Conservation (phyloP, 208 protist genomes). For the Leishmania braziliensis region DNA sequence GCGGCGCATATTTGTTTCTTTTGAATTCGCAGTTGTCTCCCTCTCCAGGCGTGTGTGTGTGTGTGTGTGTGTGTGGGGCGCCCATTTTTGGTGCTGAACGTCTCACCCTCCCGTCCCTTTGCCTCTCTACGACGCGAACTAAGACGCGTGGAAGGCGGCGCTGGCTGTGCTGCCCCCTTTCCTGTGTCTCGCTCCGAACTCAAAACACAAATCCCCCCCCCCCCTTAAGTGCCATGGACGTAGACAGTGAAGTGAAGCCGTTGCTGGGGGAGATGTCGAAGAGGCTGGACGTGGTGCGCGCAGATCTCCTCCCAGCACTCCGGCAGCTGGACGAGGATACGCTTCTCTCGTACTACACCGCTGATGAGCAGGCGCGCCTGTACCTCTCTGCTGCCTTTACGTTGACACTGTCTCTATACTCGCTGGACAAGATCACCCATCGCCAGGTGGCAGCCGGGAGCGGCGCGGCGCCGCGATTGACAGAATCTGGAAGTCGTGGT, state of each 20-base stretch:
- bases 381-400: conserved; percentile 79
- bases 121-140: too few species aligned
- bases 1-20: too few species aligned
- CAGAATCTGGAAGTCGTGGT: conserved; percentile 3
- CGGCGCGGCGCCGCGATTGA: not conserved
- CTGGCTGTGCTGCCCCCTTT: too few species aligned
- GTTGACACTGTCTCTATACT: conserved; percentile 63
- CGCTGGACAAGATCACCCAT: conserved; percentile 67
- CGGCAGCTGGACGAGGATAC: conserved; percentile 67
- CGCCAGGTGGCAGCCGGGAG: not conserved
- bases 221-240: conserved; percentile 31
- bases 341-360: conserved; percentile 64
- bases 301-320: conserved; percentile 52
- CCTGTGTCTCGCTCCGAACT: too few species aligned
- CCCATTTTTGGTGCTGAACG: too few species aligned
- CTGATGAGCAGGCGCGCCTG: conserved; percentile 81
- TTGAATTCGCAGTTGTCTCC: too few species aligned
- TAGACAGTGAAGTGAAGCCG: conserved; percentile 66
- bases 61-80: too few species aligned
- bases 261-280: conserved; percentile 50
- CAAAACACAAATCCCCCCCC: not conserved
- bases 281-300: conserved; percentile 34
- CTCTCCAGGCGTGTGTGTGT: too few species aligned
- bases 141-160: too few species aligned
- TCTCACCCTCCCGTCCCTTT: too few species aligned